Evolutionary conservation across 495 filamentous ascomycete species (phyloP), one percentile per base, ranked within the genome.

Genomic region (Talaromyces trachyspermus): DNA sequence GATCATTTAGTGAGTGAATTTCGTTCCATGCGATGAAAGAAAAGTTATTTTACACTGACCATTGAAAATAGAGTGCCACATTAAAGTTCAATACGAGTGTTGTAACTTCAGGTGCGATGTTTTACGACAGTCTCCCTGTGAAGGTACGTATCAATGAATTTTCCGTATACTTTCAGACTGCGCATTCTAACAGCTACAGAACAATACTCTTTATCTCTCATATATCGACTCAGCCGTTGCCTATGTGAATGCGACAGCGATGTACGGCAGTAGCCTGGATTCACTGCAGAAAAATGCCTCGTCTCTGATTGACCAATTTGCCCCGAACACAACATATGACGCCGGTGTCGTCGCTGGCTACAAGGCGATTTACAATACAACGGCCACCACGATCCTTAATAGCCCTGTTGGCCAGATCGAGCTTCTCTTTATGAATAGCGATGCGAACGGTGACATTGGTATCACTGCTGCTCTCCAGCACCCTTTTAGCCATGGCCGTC

Each of bases 1-100:
- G 74, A 75, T 42, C 71, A 75, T 46, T 43, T 67, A 1, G 57
- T 65, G 32, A 53, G 71, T 55, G 35, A n/a, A 5, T 18, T 6
- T 38, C n/a, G n/a, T n/a, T n/a, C n/a, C n/a, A n/a, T n/a, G n/a
- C n/a, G n/a, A n/a, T n/a, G n/a, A n/a, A n/a, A n/a, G n/a, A n/a
- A n/a, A n/a, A n/a, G n/a, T n/a, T n/a, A n/a, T n/a, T n/a, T n/a
- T n/a, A n/a, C n/a, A n/a, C n/a, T n/a, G n/a, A n/a, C n/a, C n/a
- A n/a, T n/a, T 48, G 47, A 19, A 2, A 30, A 43, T 45, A 65
- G 61, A 64, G 58, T 25, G 59, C 62, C 10, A 65, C 60, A 8
- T 50, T 62, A 17, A 65, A 41, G 43, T 63, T 49, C 53, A 56
- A 33, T 23, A 59, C 57, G 7, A 48, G 55, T 27, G 52, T 49